Percentiles rank a stretch among this genome's conserved stretches.
phyloP scores from a whole-genome alignment of 1,139 yeast genomes.

The Blastobotrys petasosporus region DNA sequence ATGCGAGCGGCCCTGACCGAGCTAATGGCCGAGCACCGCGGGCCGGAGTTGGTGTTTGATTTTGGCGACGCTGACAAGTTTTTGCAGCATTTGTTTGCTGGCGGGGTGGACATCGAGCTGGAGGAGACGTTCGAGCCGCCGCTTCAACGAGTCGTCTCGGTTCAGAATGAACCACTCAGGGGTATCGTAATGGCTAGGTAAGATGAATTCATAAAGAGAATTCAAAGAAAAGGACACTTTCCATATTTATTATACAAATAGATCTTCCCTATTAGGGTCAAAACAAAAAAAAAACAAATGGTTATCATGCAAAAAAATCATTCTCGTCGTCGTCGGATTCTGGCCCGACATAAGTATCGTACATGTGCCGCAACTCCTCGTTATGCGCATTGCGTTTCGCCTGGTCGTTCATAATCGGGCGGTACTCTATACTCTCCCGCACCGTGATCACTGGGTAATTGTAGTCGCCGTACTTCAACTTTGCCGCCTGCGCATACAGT shows the following conservation, averaged over 20 bases:
- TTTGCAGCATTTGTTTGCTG: constrained; percentile 1
- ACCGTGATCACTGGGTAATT: constrained; percentile 56
- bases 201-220: too few species aligned
- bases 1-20: constrained; percentile 2
- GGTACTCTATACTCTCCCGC: constrained; percentile 31
- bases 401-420: constrained; percentile 21
- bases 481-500: constrained; percentile 40
- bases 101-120: constrained; percentile 7
- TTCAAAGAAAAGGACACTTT: background rate
- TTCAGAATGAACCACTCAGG: background rate
- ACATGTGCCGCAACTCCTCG: constrained; percentile 16
- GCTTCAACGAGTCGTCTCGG: constrained; percentile 5
- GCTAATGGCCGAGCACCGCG: background rate
- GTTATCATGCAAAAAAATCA: constrained; percentile 10
- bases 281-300: constrained; percentile 1
- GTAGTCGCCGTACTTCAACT: constrained; percentile 47
- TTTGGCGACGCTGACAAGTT: constrained; percentile 5
- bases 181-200: background rate
- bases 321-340: constrained; percentile 13
- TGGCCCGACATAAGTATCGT: constrained; percentile 13
- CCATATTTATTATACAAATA: background rate
- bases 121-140: constrained; percentile 10
- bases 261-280: background rate
- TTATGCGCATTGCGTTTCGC: constrained; percentile 14
- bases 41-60: constrained; percentile 1